Evolutionary conservation across 2,329 filamentous ascomycete species (phyloP).

Genomic region (Colletotrichum orchidophilum): DNA sequence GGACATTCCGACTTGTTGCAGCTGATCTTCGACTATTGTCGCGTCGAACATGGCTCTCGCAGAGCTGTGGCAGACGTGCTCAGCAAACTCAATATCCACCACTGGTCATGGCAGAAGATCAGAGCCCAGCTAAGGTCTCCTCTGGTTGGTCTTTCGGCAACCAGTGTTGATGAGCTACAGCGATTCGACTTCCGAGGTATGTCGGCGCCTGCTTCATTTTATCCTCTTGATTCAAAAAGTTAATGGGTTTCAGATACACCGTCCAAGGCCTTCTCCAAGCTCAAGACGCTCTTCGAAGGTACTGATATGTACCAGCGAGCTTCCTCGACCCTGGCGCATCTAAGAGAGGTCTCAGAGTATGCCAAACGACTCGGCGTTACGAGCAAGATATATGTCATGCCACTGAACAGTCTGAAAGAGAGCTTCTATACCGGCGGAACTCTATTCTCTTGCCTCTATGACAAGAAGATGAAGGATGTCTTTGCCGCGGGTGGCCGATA

Average conservation of each 20-base stretch:
- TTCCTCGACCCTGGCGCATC: constrained; percentile 79
- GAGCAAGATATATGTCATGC: constrained; percentile 84
- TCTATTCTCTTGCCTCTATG: constrained; percentile 90
- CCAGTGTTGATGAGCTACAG: constrained; percentile 88
- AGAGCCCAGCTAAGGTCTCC: constrained; percentile 84
- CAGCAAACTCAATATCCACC: constrained; percentile 85
- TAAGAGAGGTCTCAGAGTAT: constrained; percentile 82
- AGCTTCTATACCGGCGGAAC: constrained; percentile 88
- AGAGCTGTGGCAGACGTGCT: constrained; percentile 82
- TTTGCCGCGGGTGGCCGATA: constrained; percentile 95
- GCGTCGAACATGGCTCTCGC: constrained; percentile 75
- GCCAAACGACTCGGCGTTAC: constrained; percentile 78
- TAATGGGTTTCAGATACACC: constrained; percentile 54
- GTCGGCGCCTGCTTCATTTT: constrained; percentile 27
- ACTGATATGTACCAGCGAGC: constrained; percentile 78
- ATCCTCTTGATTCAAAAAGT: background rate
- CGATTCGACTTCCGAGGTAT: constrained; percentile 89
- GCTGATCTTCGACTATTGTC: constrained; percentile 89
- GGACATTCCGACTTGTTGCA: constrained; percentile 90
- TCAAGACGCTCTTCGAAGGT: constrained; percentile 69
- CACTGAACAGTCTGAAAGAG: constrained; percentile 88
- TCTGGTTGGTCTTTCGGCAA: constrained; percentile 83
- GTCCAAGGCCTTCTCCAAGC: constrained; percentile 64
- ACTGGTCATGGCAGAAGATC: constrained; percentile 85
- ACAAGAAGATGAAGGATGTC: constrained; percentile 83